Evolutionary conservation across 129 eudicot genomes (phyloP), one percentile per base, ranked within the genome.

Genomic region (Pittosporum tobira): DNA sequence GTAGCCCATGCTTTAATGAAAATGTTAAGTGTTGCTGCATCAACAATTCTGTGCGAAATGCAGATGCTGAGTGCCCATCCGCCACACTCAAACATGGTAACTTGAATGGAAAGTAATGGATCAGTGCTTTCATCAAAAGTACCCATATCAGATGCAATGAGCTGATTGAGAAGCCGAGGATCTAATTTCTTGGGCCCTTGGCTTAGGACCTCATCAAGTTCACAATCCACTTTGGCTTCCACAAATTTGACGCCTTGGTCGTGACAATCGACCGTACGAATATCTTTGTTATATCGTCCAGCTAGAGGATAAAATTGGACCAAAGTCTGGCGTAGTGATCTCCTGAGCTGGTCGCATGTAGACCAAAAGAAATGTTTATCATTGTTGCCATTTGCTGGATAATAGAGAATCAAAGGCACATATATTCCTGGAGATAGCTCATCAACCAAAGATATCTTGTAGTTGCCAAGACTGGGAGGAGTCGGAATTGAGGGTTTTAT

Each of bases 61-160:
- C 73, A 70, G 55, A 70, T 34, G 25, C 70, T 68, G 29, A 75
- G 13, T 2, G 70, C 69, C 23, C 57, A 44, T n/a, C 81, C 81
- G 40, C 81, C 81, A 60, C 81, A 75, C 11, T 70, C 73, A 20
- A 70, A 75, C 30, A 36, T 61, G 23, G 71, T 75, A 36, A 70
- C 55, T 65, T 75, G 73, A 27, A 71, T 24, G 6, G 48, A 51
- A 9, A 75, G 15, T 48, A 67, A 54, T 19, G 79, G 79, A 29
- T 73, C 70, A 21, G 22, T 27, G 1, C 21, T 47, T 30, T 73
- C 79, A 62, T 67, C 79, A 3, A 51, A 61, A 19, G 38, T 62
- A 1, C 74, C 79, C 38, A 70, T 30, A 51, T 70, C 72, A 52
- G 69, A 47, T 2, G 72, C 57, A 19, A 70, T 49, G 46, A 65